phyloP scores from a whole-genome alignment of 2,329 filamentous ascomycete species.

The Uncinocarpus reesii region DNA sequence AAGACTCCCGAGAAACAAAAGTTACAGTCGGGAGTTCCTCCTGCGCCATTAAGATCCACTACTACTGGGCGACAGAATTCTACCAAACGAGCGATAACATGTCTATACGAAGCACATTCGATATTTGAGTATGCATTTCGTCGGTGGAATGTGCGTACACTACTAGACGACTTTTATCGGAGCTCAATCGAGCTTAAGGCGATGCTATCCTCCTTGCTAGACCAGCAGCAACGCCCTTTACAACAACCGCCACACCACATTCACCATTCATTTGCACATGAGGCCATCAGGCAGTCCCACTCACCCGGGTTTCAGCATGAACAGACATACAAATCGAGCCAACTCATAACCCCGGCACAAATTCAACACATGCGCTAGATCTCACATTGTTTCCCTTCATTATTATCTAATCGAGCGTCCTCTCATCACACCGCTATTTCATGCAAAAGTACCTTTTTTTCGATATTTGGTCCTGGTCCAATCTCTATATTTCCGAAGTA shows the following conservation, averaged over 20 bases:
- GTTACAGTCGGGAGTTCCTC: slow-evolving; percentile 14
- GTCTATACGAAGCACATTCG: slow-evolving; percentile 25
- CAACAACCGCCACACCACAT: too few relatives aligned
- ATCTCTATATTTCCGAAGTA: too few relatives aligned
- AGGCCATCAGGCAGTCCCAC: background rate
- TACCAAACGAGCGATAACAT: slow-evolving; percentile 26
- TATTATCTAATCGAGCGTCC: too few relatives aligned
- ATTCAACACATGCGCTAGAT: background rate
- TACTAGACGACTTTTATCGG: slow-evolving; percentile 27
- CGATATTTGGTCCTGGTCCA: too few relatives aligned
- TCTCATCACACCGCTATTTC: too few relatives aligned
- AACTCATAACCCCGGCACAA: background rate
- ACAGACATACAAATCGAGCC: background rate
- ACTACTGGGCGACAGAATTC: slow-evolving; percentile 26
- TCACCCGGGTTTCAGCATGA: background rate
- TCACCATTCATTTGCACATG: background rate
- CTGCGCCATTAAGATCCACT: slow-evolving; percentile 21
- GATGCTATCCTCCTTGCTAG: slow-evolving; percentile 17
- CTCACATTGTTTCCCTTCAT: too few relatives aligned
- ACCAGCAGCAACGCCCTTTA: slow-evolving; percentile 2
- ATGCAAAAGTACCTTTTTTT: too few relatives aligned
- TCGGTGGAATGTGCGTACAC: slow-evolving; percentile 27
- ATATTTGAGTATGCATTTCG: slow-evolving; percentile 27
- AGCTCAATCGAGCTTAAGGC: slow-evolving; percentile 23
- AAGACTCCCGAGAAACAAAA: background rate